A percentile compares a stretch with the other conserved stretches of the same genome.
phyloP scores from a whole-genome alignment of 2,329 filamentous ascomycete species.

The Aspergillus quadrilineatus region DNA sequence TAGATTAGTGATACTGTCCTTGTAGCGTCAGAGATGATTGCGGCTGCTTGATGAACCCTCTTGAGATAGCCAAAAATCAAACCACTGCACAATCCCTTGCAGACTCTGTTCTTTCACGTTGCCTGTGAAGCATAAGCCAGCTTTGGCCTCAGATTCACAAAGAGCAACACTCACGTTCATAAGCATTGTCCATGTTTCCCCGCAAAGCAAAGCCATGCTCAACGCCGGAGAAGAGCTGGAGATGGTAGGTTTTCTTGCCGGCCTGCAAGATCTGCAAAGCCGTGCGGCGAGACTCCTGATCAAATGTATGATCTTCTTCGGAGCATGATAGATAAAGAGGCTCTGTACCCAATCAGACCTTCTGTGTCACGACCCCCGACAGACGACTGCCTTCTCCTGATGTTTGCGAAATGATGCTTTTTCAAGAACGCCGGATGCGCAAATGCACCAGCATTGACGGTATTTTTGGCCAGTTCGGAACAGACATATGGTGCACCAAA shows the following conservation, averaged over 20 bases:
- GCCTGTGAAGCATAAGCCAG: no score
- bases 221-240: constrained; percentile 25
- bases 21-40: no score
- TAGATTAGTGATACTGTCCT: no score
- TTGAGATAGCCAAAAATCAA: no score
- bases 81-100: no score
- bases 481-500: neutral
- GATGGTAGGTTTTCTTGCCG: constrained; percentile 19
- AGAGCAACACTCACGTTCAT: no score
- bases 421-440: neutral
- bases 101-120: no score
- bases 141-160: no score
- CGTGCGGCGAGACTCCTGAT: neutral
- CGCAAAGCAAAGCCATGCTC: constrained; percentile 25
- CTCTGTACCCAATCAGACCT: neutral
- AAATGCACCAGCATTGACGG: neutral
- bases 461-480: neutral
- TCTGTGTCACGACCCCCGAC: no score
- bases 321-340: neutral
- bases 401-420: neutral
- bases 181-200: no score
- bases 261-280: constrained; percentile 17
- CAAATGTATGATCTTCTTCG: neutral
- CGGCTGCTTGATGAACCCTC: no score
- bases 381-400: neutral